phyloP scores from a whole-genome alignment of 2,329 filamentous ascomycete species.

The Cladophialophora psammophila region DNA sequence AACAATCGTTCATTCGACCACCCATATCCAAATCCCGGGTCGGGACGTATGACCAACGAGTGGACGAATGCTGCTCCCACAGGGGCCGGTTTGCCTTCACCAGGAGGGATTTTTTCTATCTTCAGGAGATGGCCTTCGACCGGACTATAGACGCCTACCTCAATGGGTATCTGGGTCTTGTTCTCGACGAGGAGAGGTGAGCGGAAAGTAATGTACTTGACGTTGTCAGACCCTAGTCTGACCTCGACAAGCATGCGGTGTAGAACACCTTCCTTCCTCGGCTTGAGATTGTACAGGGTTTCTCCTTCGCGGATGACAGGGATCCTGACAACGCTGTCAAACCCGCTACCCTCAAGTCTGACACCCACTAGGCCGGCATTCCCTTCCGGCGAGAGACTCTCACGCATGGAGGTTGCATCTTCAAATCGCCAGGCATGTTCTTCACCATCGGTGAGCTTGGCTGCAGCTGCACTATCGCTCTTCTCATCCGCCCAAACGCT shows the following conservation, averaged over 20 bases:
- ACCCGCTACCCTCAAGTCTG: constrained; percentile 89
- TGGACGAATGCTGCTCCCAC: constrained; percentile 93
- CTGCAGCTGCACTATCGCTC: constrained; percentile 70
- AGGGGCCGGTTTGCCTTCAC: constrained; percentile 86
- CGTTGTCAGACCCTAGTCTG: constrained; percentile 87
- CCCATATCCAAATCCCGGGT: constrained; percentile 94
- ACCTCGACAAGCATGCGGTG: constrained; percentile 94
- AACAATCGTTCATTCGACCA: constrained; percentile 91
- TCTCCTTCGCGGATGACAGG: constrained; percentile 95
- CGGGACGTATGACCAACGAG: constrained; percentile 83
- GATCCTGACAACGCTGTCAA: constrained; percentile 87
- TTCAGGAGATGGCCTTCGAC: constrained; percentile 90
- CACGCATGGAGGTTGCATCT: constrained; percentile 94
- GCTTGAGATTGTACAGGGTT: constrained; percentile 84
- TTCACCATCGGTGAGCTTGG: constrained; percentile 84
- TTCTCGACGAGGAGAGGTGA: constrained; percentile 94
- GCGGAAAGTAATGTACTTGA: constrained; percentile 96
- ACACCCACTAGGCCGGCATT: constrained; percentile 81
- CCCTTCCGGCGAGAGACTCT: constrained; percentile 85
- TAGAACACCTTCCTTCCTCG: constrained; percentile 81
- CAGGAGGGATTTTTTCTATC: constrained; percentile 96
- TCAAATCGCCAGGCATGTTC: constrained; percentile 97
- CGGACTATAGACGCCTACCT: constrained; percentile 87
- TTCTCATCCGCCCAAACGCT: constrained; percentile 80
- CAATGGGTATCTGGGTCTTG: constrained; percentile 93